A percentile compares a stretch with the other conserved stretches of the same genome.
Conservation (phyloP, 441 rosid species). For the Theobroma grandiflorum region DNA sequence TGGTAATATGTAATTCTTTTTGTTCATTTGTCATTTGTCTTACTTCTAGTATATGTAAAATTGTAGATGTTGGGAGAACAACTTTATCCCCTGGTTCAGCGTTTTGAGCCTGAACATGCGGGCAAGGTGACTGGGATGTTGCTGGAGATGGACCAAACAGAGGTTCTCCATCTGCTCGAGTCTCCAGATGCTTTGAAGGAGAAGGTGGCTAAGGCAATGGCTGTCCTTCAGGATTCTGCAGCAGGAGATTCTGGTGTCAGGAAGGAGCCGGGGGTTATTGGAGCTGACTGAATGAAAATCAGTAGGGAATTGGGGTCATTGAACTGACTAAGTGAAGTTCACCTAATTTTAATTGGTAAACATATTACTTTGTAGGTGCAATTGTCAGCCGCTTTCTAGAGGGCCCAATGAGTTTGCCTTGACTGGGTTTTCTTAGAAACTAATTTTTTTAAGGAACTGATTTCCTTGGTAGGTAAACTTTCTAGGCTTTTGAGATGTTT, state of each 20-base stretch:
- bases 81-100: conserved; percentile 70
- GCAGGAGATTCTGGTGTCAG: conserved; percentile 41
- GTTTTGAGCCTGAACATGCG: conserved; percentile 55
- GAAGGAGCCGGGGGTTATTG: conserved; percentile 44
- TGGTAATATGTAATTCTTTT: not conserved
- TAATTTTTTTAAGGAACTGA: conserved; percentile 8
- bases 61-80: conserved; percentile 72
- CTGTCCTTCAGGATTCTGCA: conserved; percentile 56
- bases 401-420: conserved; percentile 26
- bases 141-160: conserved; percentile 87
- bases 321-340: too few relatives aligned
- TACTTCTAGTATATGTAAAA: not conserved
- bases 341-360: not conserved
- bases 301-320: too few relatives aligned
- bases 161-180: conserved; percentile 73
- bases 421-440: not conserved
- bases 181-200: conserved; percentile 78
- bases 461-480: not conserved
- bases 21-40: not conserved
- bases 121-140: conserved; percentile 86
- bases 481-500: not conserved
- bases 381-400: conserved; percentile 16
- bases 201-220: conserved; percentile 79
- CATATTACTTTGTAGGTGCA: not conserved
- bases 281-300: conserved; percentile 51